Conservation (phyloP, 257 asterid genomes). For the Nemophila menziesii region DNA sequence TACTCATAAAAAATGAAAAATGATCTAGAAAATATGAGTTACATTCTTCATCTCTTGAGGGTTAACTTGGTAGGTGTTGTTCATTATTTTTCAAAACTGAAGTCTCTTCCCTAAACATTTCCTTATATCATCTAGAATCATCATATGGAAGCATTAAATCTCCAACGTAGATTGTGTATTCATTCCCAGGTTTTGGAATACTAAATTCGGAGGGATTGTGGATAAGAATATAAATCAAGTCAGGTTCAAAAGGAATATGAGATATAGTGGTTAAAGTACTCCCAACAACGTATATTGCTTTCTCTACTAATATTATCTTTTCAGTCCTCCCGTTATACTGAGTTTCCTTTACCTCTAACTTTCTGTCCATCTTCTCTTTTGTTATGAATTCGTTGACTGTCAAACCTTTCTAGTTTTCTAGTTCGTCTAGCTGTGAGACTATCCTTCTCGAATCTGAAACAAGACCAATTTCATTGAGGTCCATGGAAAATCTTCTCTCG, state of each 20-base stretch:
- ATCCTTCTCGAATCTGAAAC: conserved; percentile 24
- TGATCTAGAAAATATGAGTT: background rate
- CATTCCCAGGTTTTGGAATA: conserved; percentile 31
- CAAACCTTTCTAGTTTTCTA: conserved; percentile 20
- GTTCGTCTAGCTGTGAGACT: conserved; percentile 18
- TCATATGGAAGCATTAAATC: conserved; percentile 24
- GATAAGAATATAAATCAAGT: conserved; percentile 20
- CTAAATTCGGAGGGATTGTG: conserved; percentile 64
- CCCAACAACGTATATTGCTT: conserved; percentile 7
- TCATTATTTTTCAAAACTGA: conserved; percentile 12
- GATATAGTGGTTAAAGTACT: background rate
- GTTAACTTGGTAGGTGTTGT: background rate
- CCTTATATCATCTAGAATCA: conserved; percentile 22
- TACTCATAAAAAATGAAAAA: background rate
- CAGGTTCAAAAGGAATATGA: background rate
- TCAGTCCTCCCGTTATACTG: conserved; percentile 2
- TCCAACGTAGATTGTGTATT: conserved; percentile 28
- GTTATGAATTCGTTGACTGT: conserved; percentile 27
- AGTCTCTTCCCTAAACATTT: conserved; percentile 20
- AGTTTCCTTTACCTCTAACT: no score
- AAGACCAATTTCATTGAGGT: conserved; percentile 17
- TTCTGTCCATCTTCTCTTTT: no score
- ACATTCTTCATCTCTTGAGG: background rate
- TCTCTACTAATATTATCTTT: no score
- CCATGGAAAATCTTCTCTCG: conserved; percentile 12